Evolutionary conservation across 129 eudicot genomes (phyloP).

Genomic region (Rutidosis leptorrhynchoides): DNA sequence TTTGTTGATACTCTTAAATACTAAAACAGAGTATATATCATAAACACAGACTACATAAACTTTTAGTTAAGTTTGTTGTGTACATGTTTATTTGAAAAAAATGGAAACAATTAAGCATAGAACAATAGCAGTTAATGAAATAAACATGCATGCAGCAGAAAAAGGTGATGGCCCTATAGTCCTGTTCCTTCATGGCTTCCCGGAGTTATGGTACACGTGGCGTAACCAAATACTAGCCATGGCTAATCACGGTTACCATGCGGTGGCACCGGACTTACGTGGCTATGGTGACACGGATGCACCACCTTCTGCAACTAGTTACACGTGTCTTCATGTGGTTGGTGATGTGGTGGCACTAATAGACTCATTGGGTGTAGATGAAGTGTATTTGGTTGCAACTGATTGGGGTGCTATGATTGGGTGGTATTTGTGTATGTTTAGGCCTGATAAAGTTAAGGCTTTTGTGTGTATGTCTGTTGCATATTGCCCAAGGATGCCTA

Average conservation of each 20-base stretch:
- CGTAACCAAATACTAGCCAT: conserved; percentile 67
- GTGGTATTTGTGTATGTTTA: conserved; percentile 66
- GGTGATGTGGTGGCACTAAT: conserved; percentile 61
- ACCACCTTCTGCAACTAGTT: conserved; percentile 39
- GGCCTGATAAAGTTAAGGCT: conserved; percentile 75
- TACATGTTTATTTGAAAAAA: background rate
- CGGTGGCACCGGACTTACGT: conserved; percentile 77
- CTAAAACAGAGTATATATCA: too few relatives aligned
- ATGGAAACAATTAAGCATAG: conserved; percentile 58
- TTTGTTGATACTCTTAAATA: too few relatives aligned
- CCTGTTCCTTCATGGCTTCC: conserved; percentile 74
- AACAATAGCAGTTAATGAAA: conserved; percentile 40
- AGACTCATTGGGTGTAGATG: conserved; percentile 39
- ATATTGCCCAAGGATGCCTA: conserved; percentile 53
- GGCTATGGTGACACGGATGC: conserved; percentile 80
- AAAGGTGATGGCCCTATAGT: conserved; percentile 60
- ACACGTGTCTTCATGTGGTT: conserved; percentile 40
- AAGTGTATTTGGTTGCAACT: conserved; percentile 58
- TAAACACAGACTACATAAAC: background rate
- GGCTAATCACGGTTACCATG: conserved; percentile 64
- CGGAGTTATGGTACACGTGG: conserved; percentile 89
- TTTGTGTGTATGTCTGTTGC: conserved; percentile 55
- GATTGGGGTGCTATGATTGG: conserved; percentile 80
- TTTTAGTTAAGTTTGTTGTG: background rate
- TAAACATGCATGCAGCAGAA: conserved; percentile 67